Conservation (phyloP, 106 monocot genomes). For the Cymbidium sinense region DNA sequence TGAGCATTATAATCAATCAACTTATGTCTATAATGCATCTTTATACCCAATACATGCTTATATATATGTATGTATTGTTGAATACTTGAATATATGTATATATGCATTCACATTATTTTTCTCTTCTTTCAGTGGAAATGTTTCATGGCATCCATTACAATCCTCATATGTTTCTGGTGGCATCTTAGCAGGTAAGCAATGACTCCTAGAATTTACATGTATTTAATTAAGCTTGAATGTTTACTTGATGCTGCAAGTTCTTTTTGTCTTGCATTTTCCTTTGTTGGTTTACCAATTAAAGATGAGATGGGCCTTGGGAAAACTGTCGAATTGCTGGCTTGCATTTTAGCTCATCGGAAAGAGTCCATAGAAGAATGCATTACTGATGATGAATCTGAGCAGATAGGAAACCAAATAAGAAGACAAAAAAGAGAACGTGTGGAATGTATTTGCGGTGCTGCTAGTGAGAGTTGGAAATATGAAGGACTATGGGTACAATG, state of each 20-base stretch:
- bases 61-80: not conserved
- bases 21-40: not conserved
- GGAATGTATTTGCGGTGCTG: constrained; percentile 96
- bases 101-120: constrained; percentile 8
- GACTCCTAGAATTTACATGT: constrained; percentile 1
- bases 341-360: constrained; percentile 60
- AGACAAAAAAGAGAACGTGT: constrained; percentile 79
- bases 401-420: constrained; percentile 31
- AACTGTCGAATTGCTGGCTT: constrained; percentile 92
- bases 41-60: not conserved
- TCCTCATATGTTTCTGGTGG: constrained; percentile 66
- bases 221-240: not conserved
- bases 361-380: constrained; percentile 19
- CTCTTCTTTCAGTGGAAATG: constrained; percentile 61
- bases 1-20: not conserved
- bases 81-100: not conserved
- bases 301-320: constrained; percentile 99
- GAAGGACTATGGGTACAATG: constrained; percentile 97
- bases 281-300: constrained; percentile 22
- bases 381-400: constrained; percentile 19
- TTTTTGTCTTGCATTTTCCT: not conserved
- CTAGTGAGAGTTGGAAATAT: constrained; percentile 60
- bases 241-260: not conserved
- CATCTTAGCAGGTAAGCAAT: constrained; percentile 78
- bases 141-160: constrained; percentile 54